Percentiles rank a stretch among this genome's conserved stretches.
Conservation (phyloP, 345 rosid species). For the Anacardium occidentale region DNA sequence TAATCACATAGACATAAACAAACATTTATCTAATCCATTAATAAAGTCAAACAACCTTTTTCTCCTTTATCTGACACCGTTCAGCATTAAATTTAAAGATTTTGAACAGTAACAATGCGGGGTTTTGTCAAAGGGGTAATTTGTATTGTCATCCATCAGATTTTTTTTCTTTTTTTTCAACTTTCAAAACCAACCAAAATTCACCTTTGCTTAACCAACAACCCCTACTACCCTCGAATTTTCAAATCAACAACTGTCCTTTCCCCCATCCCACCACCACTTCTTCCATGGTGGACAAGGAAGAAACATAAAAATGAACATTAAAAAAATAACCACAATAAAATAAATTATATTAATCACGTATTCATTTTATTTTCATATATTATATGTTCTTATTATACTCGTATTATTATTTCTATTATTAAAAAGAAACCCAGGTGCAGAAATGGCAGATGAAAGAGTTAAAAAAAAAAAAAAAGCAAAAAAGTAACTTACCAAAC, state of each 20-base stretch:
- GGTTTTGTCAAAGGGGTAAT: conserved; percentile 15
- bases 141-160: conserved; percentile 21
- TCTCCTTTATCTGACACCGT: conserved; percentile 27
- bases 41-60: conserved; percentile 13
- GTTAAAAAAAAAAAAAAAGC: conserved; percentile 21
- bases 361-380: conserved; percentile 3
- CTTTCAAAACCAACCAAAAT: conserved; percentile 14
- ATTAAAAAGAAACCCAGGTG: conserved; percentile 37
- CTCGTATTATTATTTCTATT: neutral
- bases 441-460: conserved; percentile 32
- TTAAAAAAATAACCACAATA: conserved; percentile 10
- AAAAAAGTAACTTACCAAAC: conserved; percentile 35
- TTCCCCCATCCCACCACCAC: conserved; percentile 12
- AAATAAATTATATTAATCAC: neutral
- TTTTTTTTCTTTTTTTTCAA: too few species aligned
- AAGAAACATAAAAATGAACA: conserved; percentile 8
- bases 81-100: conserved; percentile 17
- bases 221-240: conserved; percentile 40
- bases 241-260: conserved; percentile 31
- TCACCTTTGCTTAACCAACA: conserved; percentile 37
- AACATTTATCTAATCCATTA: neutral
- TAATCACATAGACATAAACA: neutral
- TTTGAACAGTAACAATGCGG: conserved; percentile 7
- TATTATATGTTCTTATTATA: neutral
- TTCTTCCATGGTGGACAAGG: conserved; percentile 35